These are phyloP conservation scores for Truncatella angustata DNA, from an alignment of 2,329 filamentous ascomycete species.

Conservation along the genomic window DNA sequence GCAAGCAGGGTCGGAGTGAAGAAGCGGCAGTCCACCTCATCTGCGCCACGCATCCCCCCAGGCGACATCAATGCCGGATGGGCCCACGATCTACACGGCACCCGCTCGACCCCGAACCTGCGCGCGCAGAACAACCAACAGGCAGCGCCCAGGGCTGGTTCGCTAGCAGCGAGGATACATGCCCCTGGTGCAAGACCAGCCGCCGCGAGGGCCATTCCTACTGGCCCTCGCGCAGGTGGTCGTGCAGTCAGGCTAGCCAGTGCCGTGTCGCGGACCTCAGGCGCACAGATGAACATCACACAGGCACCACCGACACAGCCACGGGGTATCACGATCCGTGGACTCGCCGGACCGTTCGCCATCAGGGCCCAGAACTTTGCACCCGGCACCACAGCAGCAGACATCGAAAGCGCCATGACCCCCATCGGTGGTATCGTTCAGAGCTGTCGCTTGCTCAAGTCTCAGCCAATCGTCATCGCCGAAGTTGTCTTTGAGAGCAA, in stretches of 20 bases:
- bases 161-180: constrained; percentile 47
- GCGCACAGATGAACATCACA: constrained; percentile 24
- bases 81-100: constrained; percentile 67
- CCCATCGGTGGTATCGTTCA: constrained; percentile 68
- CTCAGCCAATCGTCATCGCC: constrained; percentile 69
- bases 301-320: constrained; percentile 30
- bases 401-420: constrained; percentile 81
- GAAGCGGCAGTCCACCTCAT: constrained; percentile 53
- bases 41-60: constrained; percentile 33
- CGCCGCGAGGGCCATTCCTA: constrained; percentile 10
- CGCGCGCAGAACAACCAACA: constrained; percentile 37
- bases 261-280: constrained; percentile 33
- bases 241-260: constrained; percentile 42
- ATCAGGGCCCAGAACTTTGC: constrained; percentile 82
- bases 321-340: constrained; percentile 66
- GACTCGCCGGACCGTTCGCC: constrained; percentile 69
- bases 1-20: constrained; percentile 71
- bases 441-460: constrained; percentile 66
- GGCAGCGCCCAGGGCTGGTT: constrained; percentile 27
- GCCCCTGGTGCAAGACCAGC: constrained; percentile 33
- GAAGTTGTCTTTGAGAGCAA: constrained; percentile 74
- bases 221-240: constrained; percentile 25
- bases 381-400: constrained; percentile 74
- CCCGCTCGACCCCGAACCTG: constrained; percentile 40
- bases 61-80: constrained; percentile 66